A percentile compares a stretch with the other conserved stretches of the same genome.
These are phyloP conservation scores for Trichoderma hamatum DNA, from an alignment of 2,329 filamentous ascomycete species.

Conservation along the genomic window DNA sequence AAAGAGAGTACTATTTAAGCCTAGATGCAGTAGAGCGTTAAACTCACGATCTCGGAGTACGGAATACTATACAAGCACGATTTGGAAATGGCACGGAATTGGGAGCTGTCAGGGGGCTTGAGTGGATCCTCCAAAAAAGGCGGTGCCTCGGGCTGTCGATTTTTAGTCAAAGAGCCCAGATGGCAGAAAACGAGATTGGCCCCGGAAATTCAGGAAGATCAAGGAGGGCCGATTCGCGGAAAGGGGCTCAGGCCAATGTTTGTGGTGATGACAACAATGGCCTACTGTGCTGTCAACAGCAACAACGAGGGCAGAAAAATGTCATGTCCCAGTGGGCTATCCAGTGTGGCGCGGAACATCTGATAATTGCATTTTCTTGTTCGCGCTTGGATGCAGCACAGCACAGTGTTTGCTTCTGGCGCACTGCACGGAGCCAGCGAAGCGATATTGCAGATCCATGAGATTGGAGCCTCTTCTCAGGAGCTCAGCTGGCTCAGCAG, in stretches of 20 bases:
- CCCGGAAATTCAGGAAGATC: slow-evolving; percentile 16
- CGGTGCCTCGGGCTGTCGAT: slow-evolving; percentile 10
- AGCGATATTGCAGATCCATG: slow-evolving; percentile 9
- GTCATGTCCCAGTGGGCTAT: neutral
- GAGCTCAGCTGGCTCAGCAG: slow-evolving; percentile 12
- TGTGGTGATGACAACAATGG: neutral
- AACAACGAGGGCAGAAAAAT: neutral
- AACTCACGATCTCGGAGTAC: neutral
- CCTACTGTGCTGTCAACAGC: neutral
- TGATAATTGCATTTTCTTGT: slow-evolving; percentile 18
- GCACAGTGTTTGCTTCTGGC: neutral
- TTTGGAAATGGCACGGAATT: neutral
- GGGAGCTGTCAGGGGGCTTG: slow-evolving; percentile 13
- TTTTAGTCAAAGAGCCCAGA: neutral
- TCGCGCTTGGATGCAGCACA: neutral
- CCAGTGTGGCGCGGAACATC: slow-evolving; percentile 8
- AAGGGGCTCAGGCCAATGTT: slow-evolving; percentile 18
- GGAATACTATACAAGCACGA: neutral
- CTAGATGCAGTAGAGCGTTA: neutral
- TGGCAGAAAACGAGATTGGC: slow-evolving; percentile 18
- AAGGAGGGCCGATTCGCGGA: slow-evolving; percentile 13
- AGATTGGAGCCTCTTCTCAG: neutral
- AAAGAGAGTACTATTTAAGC: neutral
- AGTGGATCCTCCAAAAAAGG: slow-evolving; percentile 14
- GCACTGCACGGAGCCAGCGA: neutral